phyloP scores from a whole-genome alignment of 2,329 filamentous ascomycete species.

The Exophiala viscosa region DNA sequence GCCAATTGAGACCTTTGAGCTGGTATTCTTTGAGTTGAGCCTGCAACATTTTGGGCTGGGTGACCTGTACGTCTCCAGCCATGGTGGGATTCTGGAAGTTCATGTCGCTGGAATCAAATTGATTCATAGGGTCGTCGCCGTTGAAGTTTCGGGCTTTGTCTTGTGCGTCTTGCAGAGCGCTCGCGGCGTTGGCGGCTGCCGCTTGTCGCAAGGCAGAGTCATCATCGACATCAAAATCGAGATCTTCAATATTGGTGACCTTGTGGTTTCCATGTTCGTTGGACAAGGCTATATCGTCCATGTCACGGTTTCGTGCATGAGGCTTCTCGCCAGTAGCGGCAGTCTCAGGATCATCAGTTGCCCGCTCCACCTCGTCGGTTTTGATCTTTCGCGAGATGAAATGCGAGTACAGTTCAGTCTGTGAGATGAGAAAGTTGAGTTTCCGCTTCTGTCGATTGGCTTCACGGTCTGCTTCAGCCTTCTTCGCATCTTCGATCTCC shows the following conservation, averaged over 20 bases:
- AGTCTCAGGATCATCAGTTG: constrained; percentile 75
- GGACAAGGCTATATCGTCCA: constrained; percentile 47
- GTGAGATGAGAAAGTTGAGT: constrained; percentile 98
- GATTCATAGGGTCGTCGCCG: constrained; percentile 59
- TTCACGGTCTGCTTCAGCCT: constrained; percentile 95
- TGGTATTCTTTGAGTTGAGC: constrained; percentile 98
- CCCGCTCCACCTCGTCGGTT: constrained; percentile 88
- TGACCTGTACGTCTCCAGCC: constrained; percentile 87
- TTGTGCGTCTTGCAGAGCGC: constrained; percentile 90
- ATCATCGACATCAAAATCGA: constrained; percentile 94
- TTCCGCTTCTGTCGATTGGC: constrained; percentile 96
- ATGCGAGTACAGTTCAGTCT: constrained; percentile 97
- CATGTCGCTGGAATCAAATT: constrained; percentile 93
- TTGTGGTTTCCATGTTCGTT: constrained; percentile 54
- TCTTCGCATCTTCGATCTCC: constrained; percentile 93
- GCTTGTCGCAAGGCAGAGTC: constrained; percentile 76
- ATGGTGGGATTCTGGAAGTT: constrained; percentile 99
- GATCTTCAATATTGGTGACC: constrained; percentile 88
- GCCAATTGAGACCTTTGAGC: constrained; percentile 97
- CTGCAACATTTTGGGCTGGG: constrained; percentile 89
- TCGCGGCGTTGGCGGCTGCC: constrained; percentile 92
- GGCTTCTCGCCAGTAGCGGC: constrained; percentile 43
- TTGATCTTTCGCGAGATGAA: constrained; percentile 99
- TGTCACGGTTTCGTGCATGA: constrained; percentile 38
- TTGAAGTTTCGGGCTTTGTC: constrained; percentile 92